These are phyloP conservation scores for Brettanomyces naardenensis DNA, from an alignment of 805 yeast species.

Conservation along the genomic window DNA sequence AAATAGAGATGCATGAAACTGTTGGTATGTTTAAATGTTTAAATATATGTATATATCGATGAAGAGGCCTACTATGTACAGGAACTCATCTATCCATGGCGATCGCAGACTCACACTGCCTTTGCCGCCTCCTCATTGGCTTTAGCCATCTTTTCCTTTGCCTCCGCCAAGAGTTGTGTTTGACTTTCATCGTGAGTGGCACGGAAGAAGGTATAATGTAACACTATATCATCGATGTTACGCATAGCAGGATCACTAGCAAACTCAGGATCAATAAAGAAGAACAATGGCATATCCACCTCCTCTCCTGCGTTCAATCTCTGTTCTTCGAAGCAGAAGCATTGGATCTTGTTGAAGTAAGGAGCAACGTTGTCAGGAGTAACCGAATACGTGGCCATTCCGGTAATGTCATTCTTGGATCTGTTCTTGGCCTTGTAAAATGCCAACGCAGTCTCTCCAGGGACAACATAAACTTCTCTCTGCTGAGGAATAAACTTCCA, in stretches of 20 bases:
- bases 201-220: constrained; percentile 89
- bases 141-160: constrained; percentile 8
- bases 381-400: constrained; percentile 97
- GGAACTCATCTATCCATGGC: constrained; percentile 55
- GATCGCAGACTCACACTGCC: too few relatives aligned
- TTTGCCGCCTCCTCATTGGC: constrained; percentile 2
- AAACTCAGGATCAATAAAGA: constrained; percentile 93
- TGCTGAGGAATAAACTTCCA: constrained; percentile 96
- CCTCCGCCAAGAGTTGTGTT: constrained; percentile 19
- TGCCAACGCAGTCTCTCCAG: constrained; percentile 97
- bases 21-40: too few relatives aligned
- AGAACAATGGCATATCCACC: constrained; percentile 97
- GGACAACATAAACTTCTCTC: constrained; percentile 82
- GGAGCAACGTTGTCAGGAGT: constrained; percentile 96
- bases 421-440: constrained; percentile 87
- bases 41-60: too few relatives aligned
- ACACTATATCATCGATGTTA: constrained; percentile 78
- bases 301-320: constrained; percentile 91
- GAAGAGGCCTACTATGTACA: too few relatives aligned
- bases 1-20: too few relatives aligned
- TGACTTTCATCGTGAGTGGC: constrained; percentile 31
- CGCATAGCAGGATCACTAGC: constrained; percentile 90
- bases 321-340: constrained; percentile 98
- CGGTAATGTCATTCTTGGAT: constrained; percentile 84
- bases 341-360: constrained; percentile 93